Conservation (phyloP, 345 rosid species). For the Diplotaxis tenuifolia region DNA sequence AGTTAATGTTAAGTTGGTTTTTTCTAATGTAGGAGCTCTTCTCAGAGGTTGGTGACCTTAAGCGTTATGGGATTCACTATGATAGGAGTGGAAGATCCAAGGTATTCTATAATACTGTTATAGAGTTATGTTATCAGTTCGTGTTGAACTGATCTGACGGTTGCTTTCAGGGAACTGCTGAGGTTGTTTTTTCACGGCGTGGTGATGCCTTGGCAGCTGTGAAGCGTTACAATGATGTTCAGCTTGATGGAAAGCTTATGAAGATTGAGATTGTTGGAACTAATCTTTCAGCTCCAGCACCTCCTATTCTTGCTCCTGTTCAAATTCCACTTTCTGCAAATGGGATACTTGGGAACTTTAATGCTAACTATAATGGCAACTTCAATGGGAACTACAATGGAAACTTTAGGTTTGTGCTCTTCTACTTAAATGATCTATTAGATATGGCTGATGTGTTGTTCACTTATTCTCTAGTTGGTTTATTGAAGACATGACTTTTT, state of each 20-base stretch:
- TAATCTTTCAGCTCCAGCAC: conserved; percentile 36
- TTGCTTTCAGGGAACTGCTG: conserved; percentile 59
- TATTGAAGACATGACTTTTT: not conserved
- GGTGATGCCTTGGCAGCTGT: conserved; percentile 63
- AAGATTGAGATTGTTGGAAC: conserved; percentile 65
- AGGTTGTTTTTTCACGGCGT: conserved; percentile 54
- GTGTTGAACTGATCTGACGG: conserved; percentile 8
- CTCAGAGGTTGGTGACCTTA: conserved; percentile 69
- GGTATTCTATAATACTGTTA: conserved; percentile 42
- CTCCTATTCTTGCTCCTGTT: conserved; percentile 33
- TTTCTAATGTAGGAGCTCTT: conserved; percentile 57
- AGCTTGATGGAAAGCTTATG: conserved; percentile 70
- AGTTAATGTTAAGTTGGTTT: not conserved
- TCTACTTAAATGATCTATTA: not conserved
- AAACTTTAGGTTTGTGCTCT: conserved; percentile 27
- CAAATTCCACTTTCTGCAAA: conserved; percentile 36
- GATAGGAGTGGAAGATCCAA: conserved; percentile 76
- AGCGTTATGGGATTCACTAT: conserved; percentile 58
- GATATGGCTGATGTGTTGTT: not conserved
- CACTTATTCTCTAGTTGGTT: not conserved
- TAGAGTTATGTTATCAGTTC: not conserved
- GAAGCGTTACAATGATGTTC: conserved; percentile 66
- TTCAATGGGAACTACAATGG: conserved; percentile 26
- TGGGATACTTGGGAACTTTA: conserved; percentile 44
- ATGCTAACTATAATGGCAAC: conserved; percentile 19